phyloP scores from a whole-genome alignment of 228 moss, liverwort and hornwort species.

The Sphagnum fallax region DNA sequence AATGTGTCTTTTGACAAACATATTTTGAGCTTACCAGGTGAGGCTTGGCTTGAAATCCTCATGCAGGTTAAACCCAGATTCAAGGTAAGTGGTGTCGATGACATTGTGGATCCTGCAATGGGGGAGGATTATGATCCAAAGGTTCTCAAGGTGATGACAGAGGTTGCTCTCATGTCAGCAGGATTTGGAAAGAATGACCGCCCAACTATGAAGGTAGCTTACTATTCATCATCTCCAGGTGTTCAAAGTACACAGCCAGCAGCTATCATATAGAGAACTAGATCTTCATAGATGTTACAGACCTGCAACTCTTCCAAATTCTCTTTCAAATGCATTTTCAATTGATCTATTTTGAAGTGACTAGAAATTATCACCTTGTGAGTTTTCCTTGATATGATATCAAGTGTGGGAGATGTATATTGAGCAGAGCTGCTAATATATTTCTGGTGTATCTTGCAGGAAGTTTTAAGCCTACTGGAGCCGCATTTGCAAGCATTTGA shows the following conservation, averaged over 20 bases:
- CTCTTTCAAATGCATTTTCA: background rate
- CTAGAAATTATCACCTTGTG: background rate
- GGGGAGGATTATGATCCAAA: conserved; percentile 30
- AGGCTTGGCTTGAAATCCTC: too few relatives aligned
- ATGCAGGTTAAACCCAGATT: conserved; percentile 39
- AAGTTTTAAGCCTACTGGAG: conserved; percentile 31
- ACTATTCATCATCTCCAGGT: too few relatives aligned
- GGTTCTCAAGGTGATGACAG: conserved; percentile 42
- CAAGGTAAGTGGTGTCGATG: conserved; percentile 29
- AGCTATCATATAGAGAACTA: background rate
- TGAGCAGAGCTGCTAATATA: background rate
- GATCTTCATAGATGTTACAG: background rate
- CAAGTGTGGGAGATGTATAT: background rate
- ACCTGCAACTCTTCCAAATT: background rate
- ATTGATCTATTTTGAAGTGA: background rate
- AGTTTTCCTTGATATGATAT: background rate
- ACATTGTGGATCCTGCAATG: conserved; percentile 35
- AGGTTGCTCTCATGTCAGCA: conserved; percentile 39
- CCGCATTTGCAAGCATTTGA: conserved; percentile 2
- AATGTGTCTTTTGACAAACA: too few relatives aligned
- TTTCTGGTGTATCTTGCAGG: conserved; percentile 8
- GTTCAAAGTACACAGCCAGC: background rate
- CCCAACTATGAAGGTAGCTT: conserved; percentile 50
- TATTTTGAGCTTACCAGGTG: too few relatives aligned
- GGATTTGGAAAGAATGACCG: conserved; percentile 45